Conservation (phyloP, 768 basidiomycete genomes). For the Mycena alexandri region DNA sequence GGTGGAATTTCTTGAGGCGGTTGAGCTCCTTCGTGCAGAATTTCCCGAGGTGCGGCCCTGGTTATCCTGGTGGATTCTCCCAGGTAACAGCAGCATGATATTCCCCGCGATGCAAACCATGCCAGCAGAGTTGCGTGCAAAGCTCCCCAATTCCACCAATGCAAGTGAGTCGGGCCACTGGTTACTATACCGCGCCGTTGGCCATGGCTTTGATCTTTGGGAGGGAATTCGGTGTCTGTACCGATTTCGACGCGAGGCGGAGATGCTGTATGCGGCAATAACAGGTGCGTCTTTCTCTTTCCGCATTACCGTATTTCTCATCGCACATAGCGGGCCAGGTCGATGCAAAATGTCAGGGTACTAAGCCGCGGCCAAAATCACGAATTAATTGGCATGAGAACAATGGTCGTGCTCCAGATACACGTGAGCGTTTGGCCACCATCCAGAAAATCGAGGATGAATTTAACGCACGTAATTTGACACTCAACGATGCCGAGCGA, state of each 20-base stretch:
- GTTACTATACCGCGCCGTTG: slow-evolving; percentile 14
- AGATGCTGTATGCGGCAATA: slow-evolving; percentile 20
- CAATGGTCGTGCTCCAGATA: slow-evolving; percentile 24
- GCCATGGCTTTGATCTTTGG: not conserved
- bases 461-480: not conserved
- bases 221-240: slow-evolving; percentile 18
- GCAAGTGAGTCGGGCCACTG: slow-evolving; percentile 6
- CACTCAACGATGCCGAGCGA: not conserved
- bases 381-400: slow-evolving; percentile 2
- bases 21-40: not conserved
- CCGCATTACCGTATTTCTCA: not conserved
- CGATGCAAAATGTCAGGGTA: slow-evolving; percentile 18
- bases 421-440: slow-evolving; percentile 14
- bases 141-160: slow-evolving; percentile 17
- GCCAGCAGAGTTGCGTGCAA: slow-evolving; percentile 3
- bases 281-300: not conserved
- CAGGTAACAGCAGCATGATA: slow-evolving; percentile 27
- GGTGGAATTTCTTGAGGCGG: slow-evolving; percentile 14
- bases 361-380: slow-evolving; percentile 12
- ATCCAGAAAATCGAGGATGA: slow-evolving; percentile 4
- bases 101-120: slow-evolving; percentile 29
- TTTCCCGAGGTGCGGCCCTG: slow-evolving; percentile 21
- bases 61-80: slow-evolving; percentile 26
- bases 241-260: slow-evolving; percentile 14
- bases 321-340: slow-evolving; percentile 11